These are phyloP conservation scores for Microsporum canis DNA, from an alignment of 2,329 filamentous ascomycete species.

Conservation along the genomic window DNA sequence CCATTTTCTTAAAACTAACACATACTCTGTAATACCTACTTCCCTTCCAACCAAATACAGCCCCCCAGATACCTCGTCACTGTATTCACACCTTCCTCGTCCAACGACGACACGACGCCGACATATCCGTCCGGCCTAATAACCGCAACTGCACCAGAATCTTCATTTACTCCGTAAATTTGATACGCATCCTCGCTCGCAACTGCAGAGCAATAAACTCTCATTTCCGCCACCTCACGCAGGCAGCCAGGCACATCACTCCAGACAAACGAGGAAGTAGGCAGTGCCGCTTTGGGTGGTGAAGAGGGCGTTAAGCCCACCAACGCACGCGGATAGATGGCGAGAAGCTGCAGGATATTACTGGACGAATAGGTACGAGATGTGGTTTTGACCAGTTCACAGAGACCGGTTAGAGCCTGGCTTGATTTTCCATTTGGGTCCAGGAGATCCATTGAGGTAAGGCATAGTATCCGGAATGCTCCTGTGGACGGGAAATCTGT, in stretches of 20 bases:
- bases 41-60: conserved; percentile 4
- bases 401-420: background rate
- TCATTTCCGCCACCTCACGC: conserved; percentile 28
- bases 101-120: conserved; percentile 20
- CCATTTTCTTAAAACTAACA: background rate
- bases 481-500: conserved; percentile 29
- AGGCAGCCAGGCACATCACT: conserved; percentile 22
- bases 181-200: conserved; percentile 23
- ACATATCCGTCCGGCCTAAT: conserved; percentile 34
- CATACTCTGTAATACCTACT: background rate
- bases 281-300: background rate
- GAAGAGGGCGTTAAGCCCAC: background rate
- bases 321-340: conserved; percentile 23
- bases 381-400: background rate
- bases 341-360: conserved; percentile 25
- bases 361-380: background rate
- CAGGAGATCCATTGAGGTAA: conserved; percentile 27
- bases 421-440: conserved; percentile 19
- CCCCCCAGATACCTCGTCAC: conserved; percentile 20
- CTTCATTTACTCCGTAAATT: conserved; percentile 25
- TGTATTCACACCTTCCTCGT: conserved; percentile 15
- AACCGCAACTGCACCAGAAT: conserved; percentile 25
- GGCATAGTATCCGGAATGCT: conserved; percentile 27
- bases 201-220: conserved; percentile 22
- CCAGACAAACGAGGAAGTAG: conserved; percentile 23